Evolutionary conservation across 2,329 filamentous ascomycete genomes (phyloP), one percentile per base, ranked within the genome.

Genomic region (Ophiostoma perfectum): DNA sequence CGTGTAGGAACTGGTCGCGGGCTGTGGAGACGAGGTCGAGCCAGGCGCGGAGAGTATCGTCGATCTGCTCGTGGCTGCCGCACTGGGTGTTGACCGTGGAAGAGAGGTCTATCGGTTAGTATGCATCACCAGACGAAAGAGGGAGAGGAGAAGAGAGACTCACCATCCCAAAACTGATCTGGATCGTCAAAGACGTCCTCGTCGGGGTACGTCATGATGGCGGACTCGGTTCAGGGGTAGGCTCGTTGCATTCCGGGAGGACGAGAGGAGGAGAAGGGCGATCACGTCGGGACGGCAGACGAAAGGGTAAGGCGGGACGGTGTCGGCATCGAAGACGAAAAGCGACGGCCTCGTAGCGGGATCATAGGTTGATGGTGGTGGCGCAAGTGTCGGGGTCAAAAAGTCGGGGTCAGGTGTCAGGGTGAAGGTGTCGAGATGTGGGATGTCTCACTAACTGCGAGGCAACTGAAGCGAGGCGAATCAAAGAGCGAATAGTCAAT

Each of bases 11-110:
- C 73, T 89, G 87, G 76, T 90, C 89, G 84, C 89, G 90, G 77
- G 91, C 90, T 71, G 82, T 85, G 27, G 90, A 88, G 47, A 91
- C 90, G 73, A 97, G 86, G 72, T 87, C 85, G 70, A 99, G 84
- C 85, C 93, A 99, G 60, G 86, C 84, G 73, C 95, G 91, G 73
- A 99, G 83, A 71, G 90, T 86, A 78, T 97, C 89, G 80, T 99
- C 95, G 77, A 98, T 86, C 69, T 64, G 9, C 27, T 64, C 63
- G 41, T 47, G 63, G 66, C 52, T 55, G n/a, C 12, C 60, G 7
- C 60, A 63, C 14, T 9, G 16, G 6, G 39, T 42, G 39, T 18
- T 63, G 60, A 63, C 60, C 7, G 60, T 63, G 16, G 38, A 63
- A 1, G 39, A n/a, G 60, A 63, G 60, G 60, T n/a, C 60, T 63